phyloP scores from a whole-genome alignment of 176 grass and related monocot species.

The Miscanthus lutarioriparius region DNA sequence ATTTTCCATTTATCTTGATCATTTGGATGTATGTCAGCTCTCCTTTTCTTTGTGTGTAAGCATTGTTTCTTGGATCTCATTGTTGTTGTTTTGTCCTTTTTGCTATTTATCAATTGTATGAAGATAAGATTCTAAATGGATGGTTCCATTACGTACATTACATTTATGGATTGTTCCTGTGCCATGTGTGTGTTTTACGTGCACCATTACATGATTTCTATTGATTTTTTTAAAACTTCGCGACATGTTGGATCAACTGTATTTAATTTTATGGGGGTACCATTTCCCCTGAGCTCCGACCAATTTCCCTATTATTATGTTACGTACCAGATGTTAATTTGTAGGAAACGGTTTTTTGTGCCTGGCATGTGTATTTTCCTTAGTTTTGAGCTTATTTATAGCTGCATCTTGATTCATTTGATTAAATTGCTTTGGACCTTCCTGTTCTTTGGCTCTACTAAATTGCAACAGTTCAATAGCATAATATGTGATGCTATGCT shows the following conservation, averaged over 20 bases:
- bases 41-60: background rate
- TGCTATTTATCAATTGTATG: background rate
- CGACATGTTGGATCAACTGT: background rate
- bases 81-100: background rate
- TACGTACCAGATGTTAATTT: constrained; percentile 6
- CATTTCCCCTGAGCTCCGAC: background rate
- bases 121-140: background rate
- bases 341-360: constrained; percentile 17
- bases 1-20: background rate
- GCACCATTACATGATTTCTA: background rate
- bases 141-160: background rate
- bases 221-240: no score
- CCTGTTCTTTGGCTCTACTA: constrained; percentile 11
- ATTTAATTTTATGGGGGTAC: background rate
- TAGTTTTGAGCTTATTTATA: constrained; percentile 7
- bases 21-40: constrained; percentile 8
- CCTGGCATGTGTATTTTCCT: background rate
- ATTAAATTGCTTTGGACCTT: background rate
- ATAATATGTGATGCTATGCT: constrained; percentile 4
- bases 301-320: constrained; percentile 2
- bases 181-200: background rate
- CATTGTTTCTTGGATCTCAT: background rate
- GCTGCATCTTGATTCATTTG: background rate
- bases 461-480: constrained; percentile 4
- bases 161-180: background rate